Percentiles rank a stretch among this genome's conserved stretches.
These are phyloP conservation scores for Ogataea philodendri DNA, from an alignment of 805 yeast species.

Conservation along the genomic window DNA sequence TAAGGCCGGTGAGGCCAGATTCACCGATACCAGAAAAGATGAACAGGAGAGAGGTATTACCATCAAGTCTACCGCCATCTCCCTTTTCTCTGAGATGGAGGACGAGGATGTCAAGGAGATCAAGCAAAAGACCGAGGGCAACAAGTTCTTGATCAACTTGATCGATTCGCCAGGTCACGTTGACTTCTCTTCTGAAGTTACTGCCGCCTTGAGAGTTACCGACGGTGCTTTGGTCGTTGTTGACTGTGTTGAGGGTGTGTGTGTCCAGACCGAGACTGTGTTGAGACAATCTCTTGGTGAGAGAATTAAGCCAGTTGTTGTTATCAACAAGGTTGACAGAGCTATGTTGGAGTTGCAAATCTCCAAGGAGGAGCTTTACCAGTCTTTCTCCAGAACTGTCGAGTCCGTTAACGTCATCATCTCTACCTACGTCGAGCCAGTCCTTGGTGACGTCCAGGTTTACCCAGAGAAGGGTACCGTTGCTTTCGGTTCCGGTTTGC, in stretches of 20 bases:
- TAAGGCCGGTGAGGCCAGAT: constrained; percentile 99
- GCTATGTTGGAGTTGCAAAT: constrained; percentile 98
- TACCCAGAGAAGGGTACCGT: constrained; percentile 99
- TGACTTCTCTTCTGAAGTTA: constrained; percentile 99
- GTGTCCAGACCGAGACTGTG: constrained; percentile 99
- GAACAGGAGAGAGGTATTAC: constrained; percentile 99
- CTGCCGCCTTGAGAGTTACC: constrained; percentile 99
- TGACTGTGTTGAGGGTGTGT: constrained; percentile 99
- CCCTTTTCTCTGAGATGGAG: constrained; percentile 83
- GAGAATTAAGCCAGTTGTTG: constrained; percentile 98
- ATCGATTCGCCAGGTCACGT: constrained; percentile 99
- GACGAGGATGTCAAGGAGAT: constrained; percentile 87
- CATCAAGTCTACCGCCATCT: constrained; percentile 97
- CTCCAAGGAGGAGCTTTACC: constrained; percentile 98
- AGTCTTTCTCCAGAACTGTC: constrained; percentile 96
- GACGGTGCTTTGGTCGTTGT: constrained; percentile 99
- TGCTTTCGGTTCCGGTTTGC: constrained; percentile 99
- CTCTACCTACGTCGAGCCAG: constrained; percentile 88
- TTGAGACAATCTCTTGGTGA: constrained; percentile 98
- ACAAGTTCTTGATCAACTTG: constrained; percentile 94
- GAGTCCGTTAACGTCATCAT: constrained; percentile 99
- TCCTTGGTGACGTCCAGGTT: constrained; percentile 94
- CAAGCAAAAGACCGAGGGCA: constrained; percentile 90
- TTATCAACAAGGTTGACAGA: constrained; percentile 99
- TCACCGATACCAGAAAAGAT: constrained; percentile 99